Evolutionary conservation across 176 grass and related monocot genomes (phyloP).

Genomic region (Eleusine indica): DNA sequence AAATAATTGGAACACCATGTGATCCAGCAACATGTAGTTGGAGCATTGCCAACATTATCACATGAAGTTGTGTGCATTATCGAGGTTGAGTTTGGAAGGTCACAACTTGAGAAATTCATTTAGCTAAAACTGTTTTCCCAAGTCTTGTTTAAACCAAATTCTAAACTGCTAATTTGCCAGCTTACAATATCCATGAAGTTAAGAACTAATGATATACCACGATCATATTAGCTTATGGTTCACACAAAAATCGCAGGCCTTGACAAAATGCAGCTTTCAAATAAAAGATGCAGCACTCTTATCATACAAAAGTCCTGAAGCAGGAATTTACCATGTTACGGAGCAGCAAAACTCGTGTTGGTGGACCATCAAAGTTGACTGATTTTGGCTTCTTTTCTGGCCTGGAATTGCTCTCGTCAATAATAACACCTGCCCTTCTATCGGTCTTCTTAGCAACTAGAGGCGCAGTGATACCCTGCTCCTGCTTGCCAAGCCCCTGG

Average conservation of each 20-base stretch:
- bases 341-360: slow-evolving; percentile 83
- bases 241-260: not conserved
- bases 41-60: not conserved
- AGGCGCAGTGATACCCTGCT: slow-evolving; percentile 86
- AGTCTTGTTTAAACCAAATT: not conserved
- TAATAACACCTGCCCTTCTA: slow-evolving; percentile 79
- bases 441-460: slow-evolving; percentile 92
- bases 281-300: not conserved
- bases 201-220: not conserved
- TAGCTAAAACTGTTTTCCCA: not conserved
- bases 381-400: slow-evolving; percentile 72
- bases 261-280: not conserved
- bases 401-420: slow-evolving; percentile 70
- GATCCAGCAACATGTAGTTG: not conserved
- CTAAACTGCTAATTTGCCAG: not conserved
- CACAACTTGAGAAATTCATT: not conserved
- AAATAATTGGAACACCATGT: not conserved
- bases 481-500: slow-evolving; percentile 91
- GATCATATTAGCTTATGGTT: not conserved
- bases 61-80: not conserved
- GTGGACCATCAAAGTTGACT: slow-evolving; percentile 58
- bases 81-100: not conserved
- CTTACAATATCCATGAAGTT: not conserved
- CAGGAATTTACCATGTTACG: slow-evolving; percentile 73
- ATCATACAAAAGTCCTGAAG: not conserved